These are phyloP conservation scores for Phytophthora vignae DNA, from an alignment of 352 stramenopile species.

Conservation along the genomic window DNA sequence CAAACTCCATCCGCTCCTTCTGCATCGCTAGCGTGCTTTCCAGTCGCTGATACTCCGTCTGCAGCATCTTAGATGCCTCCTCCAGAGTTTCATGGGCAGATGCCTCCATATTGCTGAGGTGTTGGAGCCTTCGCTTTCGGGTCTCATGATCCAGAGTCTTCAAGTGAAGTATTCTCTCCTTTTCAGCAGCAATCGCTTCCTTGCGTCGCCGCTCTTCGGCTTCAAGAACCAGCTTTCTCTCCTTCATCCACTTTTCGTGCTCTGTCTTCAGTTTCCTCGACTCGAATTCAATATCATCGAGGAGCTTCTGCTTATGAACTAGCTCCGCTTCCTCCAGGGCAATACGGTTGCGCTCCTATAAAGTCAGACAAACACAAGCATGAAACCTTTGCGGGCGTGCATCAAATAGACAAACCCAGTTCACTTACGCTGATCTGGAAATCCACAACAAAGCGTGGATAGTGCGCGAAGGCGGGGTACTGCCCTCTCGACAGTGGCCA, in stretches of 20 bases:
- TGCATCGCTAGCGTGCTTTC: conserved; percentile 61
- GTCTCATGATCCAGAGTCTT: conserved; percentile 82
- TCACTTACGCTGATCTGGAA: conserved; percentile 83
- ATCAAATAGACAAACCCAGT: neutral
- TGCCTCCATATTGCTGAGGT: conserved; percentile 66
- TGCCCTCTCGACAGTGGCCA: conserved; percentile 77
- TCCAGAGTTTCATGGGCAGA: conserved; percentile 71
- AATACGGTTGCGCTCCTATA: conserved; percentile 83
- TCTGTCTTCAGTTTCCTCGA: conserved; percentile 61
- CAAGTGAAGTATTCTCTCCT: conserved; percentile 66
- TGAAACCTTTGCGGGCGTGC: conserved; percentile 1
- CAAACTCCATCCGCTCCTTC: conserved; percentile 72
- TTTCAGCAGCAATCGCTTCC: conserved; percentile 71
- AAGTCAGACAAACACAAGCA: too few species aligned
- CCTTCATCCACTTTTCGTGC: conserved; percentile 72
- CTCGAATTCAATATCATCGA: conserved; percentile 66
- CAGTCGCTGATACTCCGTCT: conserved; percentile 68
- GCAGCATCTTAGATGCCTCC: conserved; percentile 65
- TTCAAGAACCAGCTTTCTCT: conserved; percentile 61
- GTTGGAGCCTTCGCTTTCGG: conserved; percentile 64
- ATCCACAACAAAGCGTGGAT: conserved; percentile 84
- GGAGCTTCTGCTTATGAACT: conserved; percentile 64
- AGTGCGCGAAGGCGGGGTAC: conserved; percentile 84
- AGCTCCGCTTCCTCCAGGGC: conserved; percentile 79
- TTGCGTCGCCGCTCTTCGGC: conserved; percentile 71